Conservation (phyloP, 805 yeast species). For the Pichia thaimueangensis region DNA sequence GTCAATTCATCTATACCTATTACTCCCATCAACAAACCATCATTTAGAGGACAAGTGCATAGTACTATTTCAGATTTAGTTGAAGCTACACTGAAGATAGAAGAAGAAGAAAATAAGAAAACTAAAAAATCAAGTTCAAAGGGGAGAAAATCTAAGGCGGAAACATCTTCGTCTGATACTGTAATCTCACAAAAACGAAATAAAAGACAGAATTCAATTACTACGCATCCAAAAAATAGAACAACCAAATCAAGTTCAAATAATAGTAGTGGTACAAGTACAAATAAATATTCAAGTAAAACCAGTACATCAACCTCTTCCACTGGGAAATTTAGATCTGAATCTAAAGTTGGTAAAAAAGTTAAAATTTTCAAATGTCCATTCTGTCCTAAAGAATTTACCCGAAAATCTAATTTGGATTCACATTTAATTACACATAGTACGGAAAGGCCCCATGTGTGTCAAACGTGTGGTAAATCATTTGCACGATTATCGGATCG, state of each 20-base stretch:
- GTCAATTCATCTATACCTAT: background rate
- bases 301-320: too few species aligned
- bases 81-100: conserved; percentile 6
- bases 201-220: background rate
- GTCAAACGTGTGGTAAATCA: conserved; percentile 8
- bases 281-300: too few species aligned
- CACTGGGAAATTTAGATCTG: background rate
- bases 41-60: background rate
- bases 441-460: conserved; percentile 4
- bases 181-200: too few species aligned
- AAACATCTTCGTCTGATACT: background rate
- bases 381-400: conserved; percentile 6
- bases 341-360: background rate
- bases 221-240: background rate
- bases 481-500: conserved; percentile 11
- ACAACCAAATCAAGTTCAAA: background rate
- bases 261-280: too few species aligned
- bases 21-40: too few species aligned
- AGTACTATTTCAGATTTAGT: conserved; percentile 7
- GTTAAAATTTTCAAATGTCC: conserved; percentile 5
- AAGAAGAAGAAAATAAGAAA: background rate
- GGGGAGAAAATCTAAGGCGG: background rate
- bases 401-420: conserved; percentile 10
- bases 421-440: conserved; percentile 11
- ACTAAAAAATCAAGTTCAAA: background rate